Evolutionary conservation across 192 early-diverging fungal species (phyloP).

Genomic region (Thamnidium elegans): DNA sequence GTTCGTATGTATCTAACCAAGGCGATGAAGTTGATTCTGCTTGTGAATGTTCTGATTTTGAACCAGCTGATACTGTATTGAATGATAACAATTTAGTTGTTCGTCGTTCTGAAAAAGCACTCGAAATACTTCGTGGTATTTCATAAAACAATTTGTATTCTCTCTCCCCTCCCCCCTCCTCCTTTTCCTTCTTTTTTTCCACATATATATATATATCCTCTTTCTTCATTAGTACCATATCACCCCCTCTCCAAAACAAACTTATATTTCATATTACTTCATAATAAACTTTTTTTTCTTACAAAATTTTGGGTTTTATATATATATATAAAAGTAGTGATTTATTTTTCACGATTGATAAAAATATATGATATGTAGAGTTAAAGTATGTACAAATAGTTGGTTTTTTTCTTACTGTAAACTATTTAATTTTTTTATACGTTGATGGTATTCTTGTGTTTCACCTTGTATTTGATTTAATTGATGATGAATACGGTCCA

Average conservation of each 20-base stretch:
- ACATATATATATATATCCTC: background rate
- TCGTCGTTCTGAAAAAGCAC: constrained; percentile 3
- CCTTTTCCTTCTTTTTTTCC: background rate
- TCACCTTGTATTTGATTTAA: constrained; percentile 7
- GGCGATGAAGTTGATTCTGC: constrained; percentile 13
- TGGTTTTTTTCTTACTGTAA: background rate
- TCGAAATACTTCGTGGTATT: constrained; percentile 10
- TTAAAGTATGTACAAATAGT: too few species aligned
- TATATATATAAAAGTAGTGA: too few species aligned
- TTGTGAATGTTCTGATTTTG: constrained; percentile 15
- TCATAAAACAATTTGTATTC: constrained; percentile 3
- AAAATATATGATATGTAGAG: too few species aligned
- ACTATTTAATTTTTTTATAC: constrained; percentile 11
- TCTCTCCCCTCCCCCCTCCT: background rate
- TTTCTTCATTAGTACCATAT: background rate
- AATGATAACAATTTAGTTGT: background rate
- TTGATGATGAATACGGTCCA: background rate
- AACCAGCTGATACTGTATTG: background rate
- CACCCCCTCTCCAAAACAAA: too few species aligned
- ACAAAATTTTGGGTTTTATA: too few species aligned
- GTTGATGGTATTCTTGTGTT: constrained; percentile 1
- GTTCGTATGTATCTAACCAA: constrained; percentile 11
- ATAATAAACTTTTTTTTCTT: background rate
- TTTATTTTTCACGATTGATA: background rate
- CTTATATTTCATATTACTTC: too few species aligned